Conservation (phyloP, 345 rosid species). For the Limnanthes douglasii region DNA sequence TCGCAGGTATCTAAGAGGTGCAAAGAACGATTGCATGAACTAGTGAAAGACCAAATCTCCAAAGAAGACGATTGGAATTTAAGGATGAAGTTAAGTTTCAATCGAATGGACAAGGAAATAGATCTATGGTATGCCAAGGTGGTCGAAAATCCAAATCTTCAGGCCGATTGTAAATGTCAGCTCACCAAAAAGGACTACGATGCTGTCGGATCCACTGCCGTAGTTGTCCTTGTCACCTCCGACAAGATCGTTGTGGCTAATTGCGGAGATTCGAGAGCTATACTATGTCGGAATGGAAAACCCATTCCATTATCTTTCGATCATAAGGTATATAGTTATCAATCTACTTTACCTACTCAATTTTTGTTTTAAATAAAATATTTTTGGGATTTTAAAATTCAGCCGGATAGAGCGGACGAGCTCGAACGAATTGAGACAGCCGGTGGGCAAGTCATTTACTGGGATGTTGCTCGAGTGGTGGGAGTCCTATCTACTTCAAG, state of each 20-base stretch:
- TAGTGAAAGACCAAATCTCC: conserved; percentile 33
- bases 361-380: not conserved
- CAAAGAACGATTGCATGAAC: conserved; percentile 45
- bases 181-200: conserved; percentile 52
- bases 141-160: not conserved
- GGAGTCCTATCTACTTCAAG: conserved; percentile 91
- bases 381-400: conserved; percentile 3
- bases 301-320: conserved; percentile 64
- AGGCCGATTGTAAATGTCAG: conserved; percentile 38
- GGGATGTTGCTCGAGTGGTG: conserved; percentile 75
- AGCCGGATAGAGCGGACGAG: conserved; percentile 96
- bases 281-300: conserved; percentile 60
- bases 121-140: conserved; percentile 9
- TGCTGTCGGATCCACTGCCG: conserved; percentile 89
- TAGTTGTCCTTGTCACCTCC: conserved; percentile 50
- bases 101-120: conserved; percentile 50
- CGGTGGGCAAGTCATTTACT: conserved; percentile 76
- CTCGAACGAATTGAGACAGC: conserved; percentile 56
- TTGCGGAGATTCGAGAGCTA: conserved; percentile 91
- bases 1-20: conserved; percentile 45
- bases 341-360: not conserved
- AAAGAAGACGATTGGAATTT: conserved; percentile 29
- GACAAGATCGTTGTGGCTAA: conserved; percentile 66
- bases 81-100: conserved; percentile 48
- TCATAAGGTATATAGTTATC: conserved; percentile 48